Evolutionary conservation across 768 basidiomycete genomes (phyloP).

Genomic region (Pleurotus citrinopileatus): DNA sequence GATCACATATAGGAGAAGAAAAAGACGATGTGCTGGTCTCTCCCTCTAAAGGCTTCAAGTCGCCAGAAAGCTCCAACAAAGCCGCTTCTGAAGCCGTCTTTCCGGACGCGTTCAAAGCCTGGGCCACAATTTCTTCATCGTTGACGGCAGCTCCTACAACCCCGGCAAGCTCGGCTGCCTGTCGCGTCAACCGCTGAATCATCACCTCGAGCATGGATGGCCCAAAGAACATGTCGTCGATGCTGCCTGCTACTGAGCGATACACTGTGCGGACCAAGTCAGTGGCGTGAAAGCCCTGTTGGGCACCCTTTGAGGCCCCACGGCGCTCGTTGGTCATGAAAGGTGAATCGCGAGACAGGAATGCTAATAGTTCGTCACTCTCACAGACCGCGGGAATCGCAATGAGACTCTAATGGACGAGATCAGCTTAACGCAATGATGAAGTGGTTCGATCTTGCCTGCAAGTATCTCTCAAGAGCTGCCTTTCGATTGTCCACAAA

Average conservation of each 20-base stretch:
- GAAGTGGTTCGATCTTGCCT: conserved; percentile 47
- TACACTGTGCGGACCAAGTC: conserved; percentile 86
- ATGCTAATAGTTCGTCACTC: conserved; percentile 76
- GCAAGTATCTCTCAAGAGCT: conserved; percentile 87
- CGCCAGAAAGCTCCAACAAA: conserved; percentile 69
- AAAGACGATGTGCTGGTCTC: conserved; percentile 89
- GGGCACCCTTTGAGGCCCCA: conserved; percentile 31
- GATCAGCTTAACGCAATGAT: not conserved
- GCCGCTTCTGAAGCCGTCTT: conserved; percentile 65
- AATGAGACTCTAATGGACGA: conserved; percentile 56
- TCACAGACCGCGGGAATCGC: conserved; percentile 75
- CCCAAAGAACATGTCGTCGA: conserved; percentile 97
- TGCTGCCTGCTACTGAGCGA: conserved; percentile 87
- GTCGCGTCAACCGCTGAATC: conserved; percentile 85
- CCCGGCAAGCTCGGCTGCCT: conserved; percentile 87
- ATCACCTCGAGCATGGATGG: conserved; percentile 95
- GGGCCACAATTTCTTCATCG: conserved; percentile 83
- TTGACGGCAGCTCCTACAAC: conserved; percentile 74
- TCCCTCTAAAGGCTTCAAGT: conserved; percentile 78
- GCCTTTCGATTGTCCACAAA: conserved; percentile 81
- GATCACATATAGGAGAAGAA: conserved; percentile 90
- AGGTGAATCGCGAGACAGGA: conserved; percentile 86
- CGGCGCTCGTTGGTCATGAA: conserved; percentile 60
- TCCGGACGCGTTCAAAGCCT: conserved; percentile 71
- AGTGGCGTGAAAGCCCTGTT: conserved; percentile 62